A percentile compares a stretch with the other conserved stretches of the same genome.
phyloP scores from a whole-genome alignment of 163 green algal species.

The Picocystis sp. region DNA sequence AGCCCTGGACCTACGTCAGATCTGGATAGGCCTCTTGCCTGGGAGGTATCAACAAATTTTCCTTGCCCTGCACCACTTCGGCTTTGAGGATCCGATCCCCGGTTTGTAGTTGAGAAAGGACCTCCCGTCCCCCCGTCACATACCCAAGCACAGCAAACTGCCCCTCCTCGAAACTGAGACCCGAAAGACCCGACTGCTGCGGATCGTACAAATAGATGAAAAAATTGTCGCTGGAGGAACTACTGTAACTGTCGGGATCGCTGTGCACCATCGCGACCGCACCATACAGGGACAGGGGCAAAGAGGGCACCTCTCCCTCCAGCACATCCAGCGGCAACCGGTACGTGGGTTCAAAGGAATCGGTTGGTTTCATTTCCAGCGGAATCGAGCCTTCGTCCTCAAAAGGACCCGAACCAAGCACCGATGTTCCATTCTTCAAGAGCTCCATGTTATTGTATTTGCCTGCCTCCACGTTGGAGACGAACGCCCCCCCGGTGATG shows the following conservation, averaged over 20 bases:
- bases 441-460: conserved; percentile 17
- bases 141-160: conserved; percentile 86
- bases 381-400: conserved; percentile 31
- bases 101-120: conserved; percentile 25
- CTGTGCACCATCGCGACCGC: conserved; percentile 48
- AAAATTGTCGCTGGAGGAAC: conserved; percentile 44
- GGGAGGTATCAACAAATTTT: conserved; percentile 29
- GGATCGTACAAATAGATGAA: conserved; percentile 67
- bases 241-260: conserved; percentile 6
- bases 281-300: conserved; percentile 81
- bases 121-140: conserved; percentile 43
- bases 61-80: conserved; percentile 26
- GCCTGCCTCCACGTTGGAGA: conserved; percentile 5
- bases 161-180: conserved; percentile 85
- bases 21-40: not conserved
- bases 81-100: conserved; percentile 41
- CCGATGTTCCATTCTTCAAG: not conserved
- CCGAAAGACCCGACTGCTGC: conserved; percentile 42
- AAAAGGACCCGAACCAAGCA: not conserved
- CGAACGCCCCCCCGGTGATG: conserved; percentile 2
- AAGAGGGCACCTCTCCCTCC: conserved; percentile 63
- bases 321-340: conserved; percentile 45
- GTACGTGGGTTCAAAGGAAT: conserved; percentile 79
- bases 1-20: no score
- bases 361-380: conserved; percentile 67